Percentiles rank a stretch among this genome's conserved stretches.
Evolutionary conservation across 2,329 filamentous ascomycete genomes (phyloP).

Genomic region (Cytospora mali): DNA sequence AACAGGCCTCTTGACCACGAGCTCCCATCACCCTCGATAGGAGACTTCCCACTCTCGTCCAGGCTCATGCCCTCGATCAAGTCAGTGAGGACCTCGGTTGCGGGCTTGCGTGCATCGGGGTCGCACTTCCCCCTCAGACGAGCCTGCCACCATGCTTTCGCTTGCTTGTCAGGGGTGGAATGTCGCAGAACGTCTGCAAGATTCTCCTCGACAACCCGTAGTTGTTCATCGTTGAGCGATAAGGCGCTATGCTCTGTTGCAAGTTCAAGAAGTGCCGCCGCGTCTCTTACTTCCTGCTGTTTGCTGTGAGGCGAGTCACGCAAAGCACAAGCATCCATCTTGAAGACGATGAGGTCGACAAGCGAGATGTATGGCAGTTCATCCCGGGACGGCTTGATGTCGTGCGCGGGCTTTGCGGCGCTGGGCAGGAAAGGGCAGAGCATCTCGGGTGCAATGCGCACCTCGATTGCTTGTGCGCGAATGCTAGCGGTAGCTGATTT

Average conservation of each 20-base stretch:
- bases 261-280: slow-evolving; percentile 23
- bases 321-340: slow-evolving; percentile 27
- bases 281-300: slow-evolving; percentile 24
- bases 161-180: slow-evolving; percentile 21
- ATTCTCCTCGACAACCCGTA: slow-evolving; percentile 24
- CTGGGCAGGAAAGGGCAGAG: slow-evolving; percentile 26
- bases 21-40: slow-evolving; percentile 1
- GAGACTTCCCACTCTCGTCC: slow-evolving; percentile 19
- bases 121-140: slow-evolving; percentile 25
- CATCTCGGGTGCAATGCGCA: slow-evolving; percentile 29
- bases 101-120: slow-evolving; percentile 25
- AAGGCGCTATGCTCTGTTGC: slow-evolving; percentile 27
- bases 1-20: slow-evolving; percentile 6
- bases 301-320: slow-evolving; percentile 26
- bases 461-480: slow-evolving; percentile 21
- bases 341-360: slow-evolving; percentile 26
- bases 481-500: background rate
- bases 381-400: slow-evolving; percentile 15
- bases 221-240: slow-evolving; percentile 24
- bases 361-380: slow-evolving; percentile 26
- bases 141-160: slow-evolving; percentile 28
- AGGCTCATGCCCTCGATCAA: slow-evolving; percentile 27
- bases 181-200: slow-evolving; percentile 25
- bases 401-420: slow-evolving; percentile 22
- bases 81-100: slow-evolving; percentile 26